Evolutionary conservation across 2,329 filamentous ascomycete genomes (phyloP).

Genomic region (Venturia asperata): DNA sequence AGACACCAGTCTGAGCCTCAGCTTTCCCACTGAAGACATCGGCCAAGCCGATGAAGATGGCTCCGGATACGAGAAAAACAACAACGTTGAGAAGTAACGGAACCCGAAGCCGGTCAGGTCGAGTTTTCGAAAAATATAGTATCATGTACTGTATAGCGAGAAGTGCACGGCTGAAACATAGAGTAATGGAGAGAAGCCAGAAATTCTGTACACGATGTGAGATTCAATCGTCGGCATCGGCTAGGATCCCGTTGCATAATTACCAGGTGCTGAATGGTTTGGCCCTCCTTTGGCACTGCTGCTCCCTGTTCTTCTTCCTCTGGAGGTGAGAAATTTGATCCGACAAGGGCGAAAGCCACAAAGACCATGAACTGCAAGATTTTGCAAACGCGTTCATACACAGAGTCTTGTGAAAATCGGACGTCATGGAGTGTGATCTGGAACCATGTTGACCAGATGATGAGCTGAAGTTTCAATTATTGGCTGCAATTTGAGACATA

Average conservation of each 20-base stretch:
- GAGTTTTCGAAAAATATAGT: slow-evolving; percentile 1
- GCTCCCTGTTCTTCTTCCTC: neutral
- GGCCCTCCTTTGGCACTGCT: neutral
- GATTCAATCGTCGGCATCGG: neutral
- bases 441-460: slow-evolving; percentile 35
- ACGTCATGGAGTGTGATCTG: slow-evolving; percentile 36
- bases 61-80: neutral
- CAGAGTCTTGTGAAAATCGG: slow-evolving; percentile 32
- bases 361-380: slow-evolving; percentile 33
- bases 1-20: neutral
- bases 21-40: slow-evolving; percentile 9
- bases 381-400: slow-evolving; percentile 34
- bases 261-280: slow-evolving; percentile 2
- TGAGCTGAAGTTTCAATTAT: slow-evolving; percentile 14
- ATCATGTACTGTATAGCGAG: neutral
- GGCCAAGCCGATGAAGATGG: slow-evolving; percentile 3
- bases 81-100: slow-evolving; percentile 3
- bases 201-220: neutral
- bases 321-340: slow-evolving; percentile 31
- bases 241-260: neutral
- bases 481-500: neutral
- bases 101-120: slow-evolving; percentile 1
- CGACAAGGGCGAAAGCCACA: slow-evolving; percentile 33
- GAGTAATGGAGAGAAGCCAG: slow-evolving; percentile 8
- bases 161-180: slow-evolving; percentile 10